Conservation (phyloP, 2,329 filamentous ascomycete species). For the Mycosphaerella arachidis region DNA sequence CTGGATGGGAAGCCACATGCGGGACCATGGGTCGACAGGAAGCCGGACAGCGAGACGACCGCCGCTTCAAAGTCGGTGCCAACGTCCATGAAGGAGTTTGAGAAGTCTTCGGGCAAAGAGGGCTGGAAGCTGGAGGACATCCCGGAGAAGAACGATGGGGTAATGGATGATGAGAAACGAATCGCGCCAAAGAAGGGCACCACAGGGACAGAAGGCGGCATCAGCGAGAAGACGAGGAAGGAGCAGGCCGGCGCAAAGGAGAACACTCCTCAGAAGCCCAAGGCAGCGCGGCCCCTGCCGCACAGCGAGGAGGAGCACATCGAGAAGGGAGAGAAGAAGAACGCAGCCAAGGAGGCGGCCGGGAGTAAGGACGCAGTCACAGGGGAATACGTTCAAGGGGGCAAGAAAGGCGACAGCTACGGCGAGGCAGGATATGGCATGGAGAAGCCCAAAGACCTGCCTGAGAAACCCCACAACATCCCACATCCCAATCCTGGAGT, state of each 20-base stretch:
- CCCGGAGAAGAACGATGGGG: constrained; percentile 63
- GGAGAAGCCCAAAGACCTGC: constrained; percentile 57
- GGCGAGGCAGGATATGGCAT: constrained; percentile 32
- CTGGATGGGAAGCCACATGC: constrained; percentile 90
- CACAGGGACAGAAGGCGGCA: constrained; percentile 81
- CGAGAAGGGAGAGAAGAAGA: constrained; percentile 32
- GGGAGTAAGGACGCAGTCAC: constrained; percentile 34
- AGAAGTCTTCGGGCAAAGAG: constrained; percentile 30
- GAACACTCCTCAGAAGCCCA: constrained; percentile 77
- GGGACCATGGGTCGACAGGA: constrained; percentile 68
- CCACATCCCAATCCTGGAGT: constrained; percentile 60
- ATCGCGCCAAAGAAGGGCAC: constrained; percentile 75
- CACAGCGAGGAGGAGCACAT: constrained; percentile 75
- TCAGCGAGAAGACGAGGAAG: constrained; percentile 74
- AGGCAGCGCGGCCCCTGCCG: constrained; percentile 76
- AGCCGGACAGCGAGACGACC: constrained; percentile 28
- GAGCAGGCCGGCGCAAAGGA: constrained; percentile 59
- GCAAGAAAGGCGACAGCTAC: constrained; percentile 30
- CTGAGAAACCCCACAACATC: constrained; percentile 70
- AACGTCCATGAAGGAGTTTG: constrained; percentile 30
- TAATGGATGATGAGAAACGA: constrained; percentile 86
- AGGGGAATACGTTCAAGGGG: constrained; percentile 18
- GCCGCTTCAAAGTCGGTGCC: constrained; percentile 31
- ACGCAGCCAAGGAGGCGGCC: constrained; percentile 23
- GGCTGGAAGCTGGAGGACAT: constrained; percentile 36